phyloP scores from a whole-genome alignment of 176 grass and related monocot species.

The Ananas comosus region DNA sequence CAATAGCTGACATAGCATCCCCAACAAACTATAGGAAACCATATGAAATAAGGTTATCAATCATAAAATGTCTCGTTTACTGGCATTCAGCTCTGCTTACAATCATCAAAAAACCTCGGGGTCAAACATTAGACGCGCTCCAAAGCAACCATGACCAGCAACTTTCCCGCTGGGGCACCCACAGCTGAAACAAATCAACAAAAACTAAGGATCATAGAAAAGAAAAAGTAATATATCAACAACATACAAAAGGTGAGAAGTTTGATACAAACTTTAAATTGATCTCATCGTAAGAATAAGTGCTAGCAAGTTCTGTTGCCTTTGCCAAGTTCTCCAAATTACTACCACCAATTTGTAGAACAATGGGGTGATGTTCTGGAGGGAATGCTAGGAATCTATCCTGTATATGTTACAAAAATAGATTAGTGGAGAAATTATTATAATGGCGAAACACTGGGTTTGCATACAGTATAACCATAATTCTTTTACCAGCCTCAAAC shows the following conservation, averaged over 20 bases:
- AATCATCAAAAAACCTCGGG: conserved; percentile 63
- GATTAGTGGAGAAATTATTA: not conserved
- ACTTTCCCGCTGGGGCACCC: conserved; percentile 89
- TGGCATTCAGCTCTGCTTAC: conserved; percentile 3
- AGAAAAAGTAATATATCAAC: conserved; percentile 1
- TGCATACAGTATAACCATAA: not conserved
- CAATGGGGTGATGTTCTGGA: conserved; percentile 77
- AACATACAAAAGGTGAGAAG: not conserved
- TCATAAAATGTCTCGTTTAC: conserved; percentile 6
- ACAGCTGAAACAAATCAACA: conserved; percentile 50
- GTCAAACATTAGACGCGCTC: conserved; percentile 82
- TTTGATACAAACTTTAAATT: conserved; percentile 67
- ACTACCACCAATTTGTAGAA: conserved; percentile 90
- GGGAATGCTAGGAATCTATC: conserved; percentile 90
- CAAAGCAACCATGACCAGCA: conserved; percentile 92
- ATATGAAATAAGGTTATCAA: conserved; percentile 24
- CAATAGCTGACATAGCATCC: conserved; percentile 88
- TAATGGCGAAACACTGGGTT: no score
- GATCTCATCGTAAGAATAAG: conserved; percentile 85
- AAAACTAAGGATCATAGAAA: conserved; percentile 2
- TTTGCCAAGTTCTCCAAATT: conserved; percentile 83
- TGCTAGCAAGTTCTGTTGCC: conserved; percentile 77
- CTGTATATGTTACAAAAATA: conserved; percentile 30
- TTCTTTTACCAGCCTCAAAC: not conserved
- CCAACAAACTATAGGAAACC: conserved; percentile 67